Percentiles rank a stretch among this genome's conserved stretches.
Conservation (phyloP, 345 rosid species). For the Hibiscus mutabilis region DNA sequence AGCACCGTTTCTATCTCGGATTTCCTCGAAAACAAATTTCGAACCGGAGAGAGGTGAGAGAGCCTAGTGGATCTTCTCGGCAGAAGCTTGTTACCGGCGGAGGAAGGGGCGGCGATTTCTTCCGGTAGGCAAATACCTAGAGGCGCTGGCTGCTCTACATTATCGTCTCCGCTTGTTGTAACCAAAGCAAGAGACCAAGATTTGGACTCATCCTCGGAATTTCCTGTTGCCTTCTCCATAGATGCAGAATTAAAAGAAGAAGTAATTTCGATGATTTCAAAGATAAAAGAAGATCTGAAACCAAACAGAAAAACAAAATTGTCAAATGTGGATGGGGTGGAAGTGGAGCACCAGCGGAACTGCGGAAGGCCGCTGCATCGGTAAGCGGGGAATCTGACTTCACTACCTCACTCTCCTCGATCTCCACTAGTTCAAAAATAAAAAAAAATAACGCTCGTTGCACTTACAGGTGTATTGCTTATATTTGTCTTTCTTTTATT, state of each 20-base stretch:
- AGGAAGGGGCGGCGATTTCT: background rate
- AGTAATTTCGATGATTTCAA: background rate
- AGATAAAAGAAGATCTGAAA: background rate
- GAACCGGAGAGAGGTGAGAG: background rate
- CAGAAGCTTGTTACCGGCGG: background rate
- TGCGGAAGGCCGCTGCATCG: background rate
- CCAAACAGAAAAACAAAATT: background rate
- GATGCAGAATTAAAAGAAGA: background rate
- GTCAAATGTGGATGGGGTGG: background rate
- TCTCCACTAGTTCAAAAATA: background rate
- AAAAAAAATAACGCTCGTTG: too few relatives aligned
- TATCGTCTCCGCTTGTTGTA: background rate
- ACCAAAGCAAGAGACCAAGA: constrained; percentile 1
- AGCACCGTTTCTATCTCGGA: background rate
- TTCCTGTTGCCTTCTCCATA: background rate
- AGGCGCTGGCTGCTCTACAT: constrained; percentile 5
- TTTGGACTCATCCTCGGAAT: background rate
- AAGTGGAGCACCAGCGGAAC: background rate
- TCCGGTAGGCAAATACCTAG: background rate
- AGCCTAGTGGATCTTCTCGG: background rate
- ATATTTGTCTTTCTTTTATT: too few relatives aligned
- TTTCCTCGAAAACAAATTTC: background rate
- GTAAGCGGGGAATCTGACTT: background rate
- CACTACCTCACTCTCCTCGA: background rate
- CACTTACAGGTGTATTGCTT: too few relatives aligned